Evolutionary conservation across 208 protist genomes (phyloP).

Genomic region (Trichomonas tenax): DNA sequence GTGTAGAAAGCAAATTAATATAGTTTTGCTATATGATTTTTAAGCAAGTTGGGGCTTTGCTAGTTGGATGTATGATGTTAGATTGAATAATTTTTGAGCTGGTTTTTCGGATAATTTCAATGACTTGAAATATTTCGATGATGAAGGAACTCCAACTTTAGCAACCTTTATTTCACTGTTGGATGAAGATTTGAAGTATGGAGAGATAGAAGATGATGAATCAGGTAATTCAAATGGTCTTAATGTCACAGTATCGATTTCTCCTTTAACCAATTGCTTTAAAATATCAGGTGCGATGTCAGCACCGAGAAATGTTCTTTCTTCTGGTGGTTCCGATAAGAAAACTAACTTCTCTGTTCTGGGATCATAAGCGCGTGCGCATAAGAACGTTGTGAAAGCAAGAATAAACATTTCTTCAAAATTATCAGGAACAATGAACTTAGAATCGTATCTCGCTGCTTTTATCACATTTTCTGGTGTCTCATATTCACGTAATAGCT

Average conservation of each 20-base stretch:
- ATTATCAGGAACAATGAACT: background rate
- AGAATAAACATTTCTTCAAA: background rate
- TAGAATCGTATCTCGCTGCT: background rate
- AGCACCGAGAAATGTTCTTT: background rate
- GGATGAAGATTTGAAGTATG: background rate
- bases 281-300: background rate
- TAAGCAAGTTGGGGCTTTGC: background rate
- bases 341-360: background rate
- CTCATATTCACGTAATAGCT: background rate
- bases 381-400: background rate
- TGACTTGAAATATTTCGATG: background rate
- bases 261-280: background rate
- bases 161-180: background rate
- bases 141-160: background rate
- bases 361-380: background rate
- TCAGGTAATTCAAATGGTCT: background rate
- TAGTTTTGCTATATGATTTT: conserved; percentile 7
- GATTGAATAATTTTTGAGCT: background rate
- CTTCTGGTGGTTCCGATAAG: background rate
- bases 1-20: background rate
- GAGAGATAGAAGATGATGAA: background rate
- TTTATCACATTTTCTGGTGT: background rate
- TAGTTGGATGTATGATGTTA: background rate
- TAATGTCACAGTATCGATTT: background rate
- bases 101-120: background rate